These are phyloP conservation scores for Mortierella sp. DNA, from an alignment of 371 early-diverging fungal genomes.

Conservation along the genomic window DNA sequence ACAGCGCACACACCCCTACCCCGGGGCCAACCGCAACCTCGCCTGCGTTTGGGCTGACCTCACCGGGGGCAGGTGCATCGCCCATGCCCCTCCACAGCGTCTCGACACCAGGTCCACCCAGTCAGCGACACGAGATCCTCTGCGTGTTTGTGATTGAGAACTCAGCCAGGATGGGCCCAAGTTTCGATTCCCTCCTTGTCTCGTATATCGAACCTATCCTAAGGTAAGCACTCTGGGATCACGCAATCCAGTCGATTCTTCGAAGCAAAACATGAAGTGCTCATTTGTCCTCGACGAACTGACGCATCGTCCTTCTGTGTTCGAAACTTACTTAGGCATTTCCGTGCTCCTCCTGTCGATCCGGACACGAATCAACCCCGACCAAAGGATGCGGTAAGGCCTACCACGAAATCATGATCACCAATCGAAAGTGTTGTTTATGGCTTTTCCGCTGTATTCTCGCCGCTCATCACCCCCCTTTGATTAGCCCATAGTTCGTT, in stretches of 20 bases:
- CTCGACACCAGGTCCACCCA: constrained; percentile 41
- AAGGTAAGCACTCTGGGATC: constrained; percentile 59
- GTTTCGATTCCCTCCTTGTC: constrained; percentile 61
- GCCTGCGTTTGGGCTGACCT: constrained; percentile 46
- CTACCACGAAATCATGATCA: neutral
- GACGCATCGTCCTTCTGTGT: neutral
- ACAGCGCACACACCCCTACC: constrained; percentile 38
- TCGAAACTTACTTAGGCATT: constrained; percentile 62
- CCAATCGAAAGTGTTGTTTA: no score
- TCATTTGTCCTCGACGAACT: no score
- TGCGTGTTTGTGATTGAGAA: constrained; percentile 72
- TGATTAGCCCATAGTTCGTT: constrained; percentile 71
- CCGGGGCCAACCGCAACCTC: constrained; percentile 43
- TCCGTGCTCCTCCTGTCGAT: constrained; percentile 66
- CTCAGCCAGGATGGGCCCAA: constrained; percentile 66
- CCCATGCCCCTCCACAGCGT: constrained; percentile 52
- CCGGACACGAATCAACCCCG: constrained; percentile 65
- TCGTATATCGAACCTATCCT: constrained; percentile 71
- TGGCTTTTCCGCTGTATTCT: no score
- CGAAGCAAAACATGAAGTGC: no score
- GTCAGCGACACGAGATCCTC: constrained; percentile 64
- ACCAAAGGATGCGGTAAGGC: constrained; percentile 64
- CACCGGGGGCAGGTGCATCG: constrained; percentile 48
- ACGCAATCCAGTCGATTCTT: no score
- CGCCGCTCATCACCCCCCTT: neutral